Evolutionary conservation across 2,329 filamentous ascomycete species (phyloP).

Genomic region (Anthostomella pinea): DNA sequence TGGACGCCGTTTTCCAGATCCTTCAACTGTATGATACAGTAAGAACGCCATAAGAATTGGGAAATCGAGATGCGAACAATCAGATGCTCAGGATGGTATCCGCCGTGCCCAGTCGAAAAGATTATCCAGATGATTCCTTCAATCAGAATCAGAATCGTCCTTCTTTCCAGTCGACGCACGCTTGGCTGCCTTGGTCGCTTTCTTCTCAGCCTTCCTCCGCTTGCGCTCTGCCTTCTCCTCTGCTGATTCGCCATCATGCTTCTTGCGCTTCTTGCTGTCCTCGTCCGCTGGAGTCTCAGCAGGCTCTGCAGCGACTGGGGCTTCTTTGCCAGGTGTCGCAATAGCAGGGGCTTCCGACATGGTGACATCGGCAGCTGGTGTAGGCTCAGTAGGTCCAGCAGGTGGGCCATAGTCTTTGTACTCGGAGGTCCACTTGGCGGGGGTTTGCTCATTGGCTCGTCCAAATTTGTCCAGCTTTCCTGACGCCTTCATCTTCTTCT

Average conservation of each 20-base stretch:
- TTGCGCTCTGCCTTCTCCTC: constrained; percentile 65
- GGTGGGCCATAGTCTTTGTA: constrained; percentile 85
- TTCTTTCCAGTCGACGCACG: constrained; percentile 51
- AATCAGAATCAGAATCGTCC: constrained; percentile 53
- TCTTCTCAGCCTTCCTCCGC: constrained; percentile 59
- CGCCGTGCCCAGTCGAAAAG: constrained; percentile 20
- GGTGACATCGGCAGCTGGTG: constrained; percentile 43
- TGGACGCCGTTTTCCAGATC: constrained; percentile 28
- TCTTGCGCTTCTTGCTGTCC: constrained; percentile 76
- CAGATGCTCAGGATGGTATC: constrained; percentile 23
- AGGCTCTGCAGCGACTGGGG: constrained; percentile 35
- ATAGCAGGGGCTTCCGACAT: constrained; percentile 40
- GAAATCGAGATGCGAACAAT: constrained; percentile 17
- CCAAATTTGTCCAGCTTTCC: constrained; percentile 99
- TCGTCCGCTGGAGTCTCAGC: constrained; percentile 52
- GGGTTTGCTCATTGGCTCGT: constrained; percentile 86
- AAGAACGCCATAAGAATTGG: constrained; percentile 24
- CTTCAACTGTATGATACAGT: constrained; percentile 28
- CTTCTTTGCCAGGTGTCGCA: constrained; percentile 38
- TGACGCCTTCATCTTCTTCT: constrained; percentile 99
- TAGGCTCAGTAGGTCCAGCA: constrained; percentile 41
- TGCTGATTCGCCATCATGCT: constrained; percentile 73
- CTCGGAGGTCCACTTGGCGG: constrained; percentile 84
- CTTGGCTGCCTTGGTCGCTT: constrained; percentile 55
- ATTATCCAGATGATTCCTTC: constrained; percentile 16